Evolutionary conservation across 208 protist genomes (phyloP).

Genomic region (Leishmania martiniquensis): DNA sequence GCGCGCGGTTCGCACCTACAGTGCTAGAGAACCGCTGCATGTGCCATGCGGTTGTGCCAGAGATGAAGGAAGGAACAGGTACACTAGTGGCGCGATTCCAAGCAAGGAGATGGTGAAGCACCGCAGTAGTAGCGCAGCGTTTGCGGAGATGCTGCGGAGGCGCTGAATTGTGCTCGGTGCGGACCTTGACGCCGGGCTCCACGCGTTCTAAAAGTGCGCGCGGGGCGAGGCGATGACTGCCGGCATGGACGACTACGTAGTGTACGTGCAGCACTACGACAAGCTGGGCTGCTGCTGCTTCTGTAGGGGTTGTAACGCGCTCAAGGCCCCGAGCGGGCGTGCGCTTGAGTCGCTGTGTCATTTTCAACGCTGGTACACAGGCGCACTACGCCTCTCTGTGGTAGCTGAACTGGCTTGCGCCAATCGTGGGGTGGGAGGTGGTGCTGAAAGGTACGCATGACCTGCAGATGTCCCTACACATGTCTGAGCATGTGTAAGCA

Average conservation of each 20-base stretch:
- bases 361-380: constrained; percentile 93
- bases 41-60: constrained; percentile 91
- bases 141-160: constrained; percentile 83
- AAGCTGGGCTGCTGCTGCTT: constrained; percentile 95
- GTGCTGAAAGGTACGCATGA: constrained; percentile 96
- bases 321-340: constrained; percentile 92
- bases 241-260: constrained; percentile 94
- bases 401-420: constrained; percentile 96
- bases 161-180: constrained; percentile 94
- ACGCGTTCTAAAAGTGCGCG: constrained; percentile 81
- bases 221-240: constrained; percentile 94
- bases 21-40: constrained; percentile 84
- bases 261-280: constrained; percentile 94
- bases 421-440: constrained; percentile 98
- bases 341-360: constrained; percentile 91
- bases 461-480: constrained; percentile 92
- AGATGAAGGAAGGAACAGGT: constrained; percentile 84
- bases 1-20: constrained; percentile 90
- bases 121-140: constrained; percentile 79
- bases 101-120: constrained; percentile 98
- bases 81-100: constrained; percentile 97
- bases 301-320: constrained; percentile 97
- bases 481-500: no score
- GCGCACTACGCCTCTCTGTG: constrained; percentile 96
- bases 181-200: constrained; percentile 95